A percentile compares a stretch with the other conserved stretches of the same genome.
Conservation (phyloP, 2,329 filamentous ascomycete genomes). For the Apiospora rasikravindrae region DNA sequence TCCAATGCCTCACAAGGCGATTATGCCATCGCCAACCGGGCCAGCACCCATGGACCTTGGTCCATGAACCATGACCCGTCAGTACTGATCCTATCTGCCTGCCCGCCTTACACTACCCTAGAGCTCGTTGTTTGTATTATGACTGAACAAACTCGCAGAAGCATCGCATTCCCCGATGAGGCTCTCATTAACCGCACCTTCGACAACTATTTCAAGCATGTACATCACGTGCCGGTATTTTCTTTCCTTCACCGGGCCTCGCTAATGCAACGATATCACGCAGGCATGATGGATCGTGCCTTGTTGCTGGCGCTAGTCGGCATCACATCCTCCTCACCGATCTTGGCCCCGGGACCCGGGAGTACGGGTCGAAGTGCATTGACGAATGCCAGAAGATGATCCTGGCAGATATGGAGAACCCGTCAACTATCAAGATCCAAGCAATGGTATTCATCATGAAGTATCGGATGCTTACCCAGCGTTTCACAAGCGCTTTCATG, state of each 20-base stretch:
- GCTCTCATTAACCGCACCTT: conserved; percentile 57
- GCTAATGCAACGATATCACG: conserved; percentile 63
- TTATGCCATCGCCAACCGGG: conserved; percentile 22
- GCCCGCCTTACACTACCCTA: not conserved
- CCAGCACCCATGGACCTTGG: conserved; percentile 21
- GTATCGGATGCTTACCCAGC: conserved; percentile 51
- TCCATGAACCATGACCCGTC: conserved; percentile 23
- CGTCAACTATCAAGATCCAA: conserved; percentile 61
- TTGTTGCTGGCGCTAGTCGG: conserved; percentile 60
- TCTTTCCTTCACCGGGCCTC: conserved; percentile 64
- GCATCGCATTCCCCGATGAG: conserved; percentile 42
- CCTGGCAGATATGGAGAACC: conserved; percentile 57
- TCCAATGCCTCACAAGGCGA: conserved; percentile 36
- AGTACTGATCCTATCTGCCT: not conserved
- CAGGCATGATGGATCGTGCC: conserved; percentile 60
- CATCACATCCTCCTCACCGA: conserved; percentile 62
- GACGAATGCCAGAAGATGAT: conserved; percentile 60
- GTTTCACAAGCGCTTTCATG: conserved; percentile 54
- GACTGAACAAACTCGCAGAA: conserved; percentile 30
- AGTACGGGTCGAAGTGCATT: conserved; percentile 60
- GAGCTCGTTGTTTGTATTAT: conserved; percentile 61
- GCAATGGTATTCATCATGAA: conserved; percentile 52
- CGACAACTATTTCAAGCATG: conserved; percentile 62
- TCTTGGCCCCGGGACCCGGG: conserved; percentile 55
- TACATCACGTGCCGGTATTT: conserved; percentile 64